Base-by-base conservation (phyloP, 345 rosid species). In the Geranium brycei region DNA sequence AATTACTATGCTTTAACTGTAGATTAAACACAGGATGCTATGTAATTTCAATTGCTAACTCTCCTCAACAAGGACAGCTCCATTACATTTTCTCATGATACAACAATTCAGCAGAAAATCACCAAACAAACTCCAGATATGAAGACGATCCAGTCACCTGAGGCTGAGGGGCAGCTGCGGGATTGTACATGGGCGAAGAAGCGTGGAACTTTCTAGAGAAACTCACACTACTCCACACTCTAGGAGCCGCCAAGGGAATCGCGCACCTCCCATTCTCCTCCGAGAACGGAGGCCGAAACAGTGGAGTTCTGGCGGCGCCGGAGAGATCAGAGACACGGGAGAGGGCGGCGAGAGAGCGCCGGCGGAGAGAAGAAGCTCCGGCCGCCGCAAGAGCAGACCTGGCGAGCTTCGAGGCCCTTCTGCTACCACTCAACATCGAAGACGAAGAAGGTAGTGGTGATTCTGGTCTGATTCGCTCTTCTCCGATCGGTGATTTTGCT, bases 351-450 rank as follows among this genome's bases (percentile, higher is more conserved):
- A 23, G 53, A 18, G 31, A 11, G 8, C 57, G 51, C 62, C n/a
- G 10, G 56, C 19, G 38, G 63, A 57, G 60, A 31, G 31, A 15
- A 19, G 47, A 15, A 6, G 32, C 58, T 16, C 17, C 30, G 38
- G 28, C 60, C 11, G 75, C 63, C 4, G 57, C 8, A 31, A 67
- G n/a, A 28, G 63, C 66, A 16, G 67, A 62, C 60, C 56, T 58
- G 53, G 67, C 19, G 59, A 71, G 70, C 56, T 56, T 66, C 10
- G 60, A 18, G 64, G 67, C 4, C 31, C 47, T 60, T 31, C 40
- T 60, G 35, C 63, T 28, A 31, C 57, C 40, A 18, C 63, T 62
- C 58, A 68, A 14, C 58, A 64, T 56, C 16, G 62, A 32, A 1
- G 14, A 17, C 17, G 56, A 8, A 11, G 51, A 53, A 5, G 58